Percentiles rank a stretch among this genome's conserved stretches.
These are phyloP conservation scores for Rusavskia elegans DNA, from an alignment of 495 filamentous ascomycete genomes.

Conservation along the genomic window DNA sequence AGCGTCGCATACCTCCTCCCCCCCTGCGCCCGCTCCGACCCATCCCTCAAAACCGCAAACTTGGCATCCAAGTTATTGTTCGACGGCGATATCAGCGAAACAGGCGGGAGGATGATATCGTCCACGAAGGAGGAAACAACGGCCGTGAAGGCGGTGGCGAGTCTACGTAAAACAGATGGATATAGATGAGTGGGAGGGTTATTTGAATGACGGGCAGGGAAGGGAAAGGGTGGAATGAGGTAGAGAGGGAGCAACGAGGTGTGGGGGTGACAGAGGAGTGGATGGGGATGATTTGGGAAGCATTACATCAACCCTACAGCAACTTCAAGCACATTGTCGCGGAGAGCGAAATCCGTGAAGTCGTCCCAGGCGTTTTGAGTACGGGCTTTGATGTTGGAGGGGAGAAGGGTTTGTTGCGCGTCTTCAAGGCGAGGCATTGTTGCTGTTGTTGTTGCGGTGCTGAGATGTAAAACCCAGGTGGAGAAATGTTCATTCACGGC, in stretches of 20 bases:
- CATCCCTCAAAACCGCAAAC: constrained; percentile 47
- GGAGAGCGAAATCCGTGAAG: constrained; percentile 53
- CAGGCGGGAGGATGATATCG: constrained; percentile 51
- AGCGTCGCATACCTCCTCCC: constrained; percentile 53
- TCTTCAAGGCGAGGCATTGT: constrained; percentile 5
- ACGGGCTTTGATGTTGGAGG: constrained; percentile 19
- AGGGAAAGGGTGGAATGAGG: no score
- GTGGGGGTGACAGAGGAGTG: not conserved
- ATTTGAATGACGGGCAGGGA: not conserved
- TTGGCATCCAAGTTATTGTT: constrained; percentile 61
- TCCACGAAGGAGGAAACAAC: constrained; percentile 58
- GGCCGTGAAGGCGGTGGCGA: constrained; percentile 57
- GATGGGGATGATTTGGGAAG: not conserved
- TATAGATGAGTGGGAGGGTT: not conserved
- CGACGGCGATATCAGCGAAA: constrained; percentile 53
- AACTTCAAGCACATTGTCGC: constrained; percentile 59
- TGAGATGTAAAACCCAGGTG: no score
- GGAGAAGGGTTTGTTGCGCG: not conserved
- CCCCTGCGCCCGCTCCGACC: constrained; percentile 28
- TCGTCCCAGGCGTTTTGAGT: constrained; percentile 33
- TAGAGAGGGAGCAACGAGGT: not conserved
- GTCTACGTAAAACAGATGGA: constrained; percentile 19
- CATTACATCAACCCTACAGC: constrained; percentile 56
- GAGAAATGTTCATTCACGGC: no score
- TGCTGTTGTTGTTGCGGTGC: no score